Evolutionary conservation across 2,329 filamentous ascomycete species (phyloP).

Genomic region (Xylariaceae sp.): DNA sequence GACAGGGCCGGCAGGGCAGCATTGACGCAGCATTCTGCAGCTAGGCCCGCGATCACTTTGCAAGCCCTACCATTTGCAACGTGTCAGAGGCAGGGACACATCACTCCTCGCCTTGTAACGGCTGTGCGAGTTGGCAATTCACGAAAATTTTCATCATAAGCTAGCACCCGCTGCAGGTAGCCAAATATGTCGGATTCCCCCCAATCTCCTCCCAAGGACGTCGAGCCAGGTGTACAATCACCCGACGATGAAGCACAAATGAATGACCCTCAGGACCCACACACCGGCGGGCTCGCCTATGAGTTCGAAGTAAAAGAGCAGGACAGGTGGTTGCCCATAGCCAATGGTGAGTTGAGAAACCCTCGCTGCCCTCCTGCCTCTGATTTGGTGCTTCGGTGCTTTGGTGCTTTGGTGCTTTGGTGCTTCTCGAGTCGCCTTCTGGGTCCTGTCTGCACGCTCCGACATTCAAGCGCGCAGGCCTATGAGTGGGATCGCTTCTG

Average conservation of each 20-base stretch:
- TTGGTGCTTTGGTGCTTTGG: conserved; percentile 39
- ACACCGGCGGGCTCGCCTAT: conserved; percentile 68
- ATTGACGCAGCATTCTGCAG: conserved; percentile 52
- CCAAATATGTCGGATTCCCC: conserved; percentile 87
- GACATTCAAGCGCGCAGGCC: conserved; percentile 19
- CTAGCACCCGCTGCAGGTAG: conserved; percentile 60
- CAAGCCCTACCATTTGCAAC: conserved; percentile 54
- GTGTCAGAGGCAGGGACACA: conserved; percentile 55
- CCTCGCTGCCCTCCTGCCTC: conserved; percentile 32
- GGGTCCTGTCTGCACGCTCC: conserved; percentile 29
- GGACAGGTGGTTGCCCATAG: conserved; percentile 98
- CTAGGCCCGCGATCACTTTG: conserved; percentile 44
- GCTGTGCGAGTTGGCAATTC: conserved; percentile 53
- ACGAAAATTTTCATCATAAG: conserved; percentile 53
- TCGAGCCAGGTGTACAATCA: conserved; percentile 89
- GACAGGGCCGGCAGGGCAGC: conserved; percentile 37
- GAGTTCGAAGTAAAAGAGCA: conserved; percentile 99
- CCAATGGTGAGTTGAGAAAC: conserved; percentile 82
- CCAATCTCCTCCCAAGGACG: conserved; percentile 88
- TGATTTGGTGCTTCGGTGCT: conserved; percentile 40
- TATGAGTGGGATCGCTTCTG: conserved; percentile 45
- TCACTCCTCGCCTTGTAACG: conserved; percentile 43
- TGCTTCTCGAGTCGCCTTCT: conserved; percentile 40
- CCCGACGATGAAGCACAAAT: conserved; percentile 91
- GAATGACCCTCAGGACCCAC: conserved; percentile 78